These are phyloP conservation scores for Maudiozyma saulgeensis DNA, from an alignment of 805 yeast species.

Conservation along the genomic window DNA sequence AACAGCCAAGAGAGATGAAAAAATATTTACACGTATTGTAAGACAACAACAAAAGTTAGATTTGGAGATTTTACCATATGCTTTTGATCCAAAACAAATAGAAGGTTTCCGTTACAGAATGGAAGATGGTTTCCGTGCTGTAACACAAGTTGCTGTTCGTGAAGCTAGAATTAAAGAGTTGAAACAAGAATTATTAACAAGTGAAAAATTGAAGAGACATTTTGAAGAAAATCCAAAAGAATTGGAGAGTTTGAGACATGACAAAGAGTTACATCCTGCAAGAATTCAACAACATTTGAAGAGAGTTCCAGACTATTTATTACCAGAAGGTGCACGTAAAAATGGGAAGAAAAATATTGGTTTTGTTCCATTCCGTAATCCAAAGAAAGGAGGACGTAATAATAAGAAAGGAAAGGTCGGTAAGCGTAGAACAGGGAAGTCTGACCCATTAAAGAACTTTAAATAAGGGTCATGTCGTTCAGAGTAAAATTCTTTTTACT, in stretches of 20 bases:
- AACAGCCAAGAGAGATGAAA: slow-evolving; percentile 77
- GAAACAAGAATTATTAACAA: slow-evolving; percentile 74
- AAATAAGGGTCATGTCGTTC: slow-evolving; percentile 17
- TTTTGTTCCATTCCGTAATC: slow-evolving; percentile 58
- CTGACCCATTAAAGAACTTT: slow-evolving; percentile 59
- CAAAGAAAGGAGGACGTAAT: slow-evolving; percentile 30
- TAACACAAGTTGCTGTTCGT: slow-evolving; percentile 78
- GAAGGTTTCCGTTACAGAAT: slow-evolving; percentile 94
- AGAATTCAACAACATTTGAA: slow-evolving; percentile 79
- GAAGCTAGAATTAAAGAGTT: slow-evolving; percentile 89
- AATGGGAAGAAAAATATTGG: slow-evolving; percentile 47
- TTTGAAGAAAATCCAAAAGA: slow-evolving; percentile 97
- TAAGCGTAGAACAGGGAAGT: slow-evolving; percentile 39
- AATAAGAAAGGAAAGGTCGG: slow-evolving; percentile 30
- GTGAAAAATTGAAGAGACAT: slow-evolving; percentile 85
- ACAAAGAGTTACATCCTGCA: slow-evolving; percentile 74
- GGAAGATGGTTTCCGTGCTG: slow-evolving; percentile 95
- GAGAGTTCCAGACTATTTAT: slow-evolving; percentile 82
- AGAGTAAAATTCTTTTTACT: not conserved
- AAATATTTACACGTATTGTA: slow-evolving; percentile 64
- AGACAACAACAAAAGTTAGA: slow-evolving; percentile 69
- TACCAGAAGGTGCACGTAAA: slow-evolving; percentile 68
- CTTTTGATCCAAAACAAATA: slow-evolving; percentile 83
- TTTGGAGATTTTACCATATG: slow-evolving; percentile 72
- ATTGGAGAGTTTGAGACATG: slow-evolving; percentile 80